Evolutionary conservation across 495 filamentous ascomycete genomes (phyloP).

Genomic region (Lasiosphaeriaceae sp.): DNA sequence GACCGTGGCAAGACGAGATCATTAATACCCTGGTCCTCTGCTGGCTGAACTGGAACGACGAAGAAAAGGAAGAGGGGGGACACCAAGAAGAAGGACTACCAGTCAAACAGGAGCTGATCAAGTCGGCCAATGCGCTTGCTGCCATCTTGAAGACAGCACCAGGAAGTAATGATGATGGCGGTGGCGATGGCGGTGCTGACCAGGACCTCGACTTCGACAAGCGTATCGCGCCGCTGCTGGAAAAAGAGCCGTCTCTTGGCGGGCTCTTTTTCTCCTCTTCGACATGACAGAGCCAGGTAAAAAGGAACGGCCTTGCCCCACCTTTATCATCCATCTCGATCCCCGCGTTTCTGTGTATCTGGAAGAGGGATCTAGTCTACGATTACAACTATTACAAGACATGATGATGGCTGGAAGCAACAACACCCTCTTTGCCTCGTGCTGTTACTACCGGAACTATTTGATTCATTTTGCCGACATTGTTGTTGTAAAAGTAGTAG

Average conservation of each 20-base stretch:
- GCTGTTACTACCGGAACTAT: no score
- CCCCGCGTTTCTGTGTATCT: no score
- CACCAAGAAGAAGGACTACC: neutral
- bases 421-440: no score
- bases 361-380: no score
- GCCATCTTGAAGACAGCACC: slow-evolving; percentile 21
- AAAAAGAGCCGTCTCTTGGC: slow-evolving; percentile 38
- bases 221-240: slow-evolving; percentile 31
- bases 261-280: slow-evolving; percentile 31
- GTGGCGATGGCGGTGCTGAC: slow-evolving; percentile 39
- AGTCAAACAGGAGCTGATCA: slow-evolving; percentile 47
- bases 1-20: slow-evolving; percentile 62
- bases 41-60: slow-evolving; percentile 60
- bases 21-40: slow-evolving; percentile 59
- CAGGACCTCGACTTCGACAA: neutral
- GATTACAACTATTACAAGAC: no score
- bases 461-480: neutral
- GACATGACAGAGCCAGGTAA: no score
- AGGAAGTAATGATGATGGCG: slow-evolving; percentile 26
- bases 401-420: no score
- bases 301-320: no score
- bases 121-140: slow-evolving; percentile 24
- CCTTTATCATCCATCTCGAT: no score
- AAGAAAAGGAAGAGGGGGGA: slow-evolving; percentile 26
- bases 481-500: neutral